Base-by-base conservation (phyloP, 371 early-diverging fungal genomes). In the Circinella minor region DNA sequence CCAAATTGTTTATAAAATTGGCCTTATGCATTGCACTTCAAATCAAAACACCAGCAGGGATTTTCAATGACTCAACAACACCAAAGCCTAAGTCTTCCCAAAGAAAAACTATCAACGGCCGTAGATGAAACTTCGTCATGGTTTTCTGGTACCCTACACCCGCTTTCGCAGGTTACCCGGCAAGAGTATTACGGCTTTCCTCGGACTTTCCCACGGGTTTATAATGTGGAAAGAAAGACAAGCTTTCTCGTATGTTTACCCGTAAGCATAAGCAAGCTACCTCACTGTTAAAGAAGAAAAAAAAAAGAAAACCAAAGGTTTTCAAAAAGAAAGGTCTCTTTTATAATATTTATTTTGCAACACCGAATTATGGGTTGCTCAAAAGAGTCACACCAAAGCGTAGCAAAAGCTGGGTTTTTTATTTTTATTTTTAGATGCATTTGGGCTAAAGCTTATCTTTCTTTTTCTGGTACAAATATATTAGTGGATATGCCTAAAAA, bases 191-290 rank as follows among this genome's bases (percentile, higher is more conserved):
- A 70, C 72, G 82, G 82, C 73, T 82, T 82, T 82, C 67, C 82
- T 82, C 82, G 79, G 82, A 82, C 82, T 80, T 82, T 82, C 82
- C 82, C 82, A 82, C 78, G 82, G 82, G 79, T 71, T 15, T 54
- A 54, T 6, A 18, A 54, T 71, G 70, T 4, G 51, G 1, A 17
- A 60, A 66, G 71, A 76, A 77, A 78, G 73, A 79, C 48, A 55
- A 68, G 61, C 74, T 78, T 78, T 76, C 76, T 80, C 73, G 82
- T 78, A 74, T 73, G 82, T 82, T 82, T 82, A 75, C 80, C 82
- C 82, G 78, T 82, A 79, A 72, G 78, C 82, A 77, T 75, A 78
- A 80, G 82, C 82, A 79, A 79, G 75, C 43, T 71, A 77, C 82
- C 82, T 82, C 77, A 57, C 57, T 57, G 57, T 57, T 63, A 66